These are phyloP conservation scores for Metschnikowia corniflorae DNA, from an alignment of 805 yeast genomes.

Conservation along the genomic window DNA sequence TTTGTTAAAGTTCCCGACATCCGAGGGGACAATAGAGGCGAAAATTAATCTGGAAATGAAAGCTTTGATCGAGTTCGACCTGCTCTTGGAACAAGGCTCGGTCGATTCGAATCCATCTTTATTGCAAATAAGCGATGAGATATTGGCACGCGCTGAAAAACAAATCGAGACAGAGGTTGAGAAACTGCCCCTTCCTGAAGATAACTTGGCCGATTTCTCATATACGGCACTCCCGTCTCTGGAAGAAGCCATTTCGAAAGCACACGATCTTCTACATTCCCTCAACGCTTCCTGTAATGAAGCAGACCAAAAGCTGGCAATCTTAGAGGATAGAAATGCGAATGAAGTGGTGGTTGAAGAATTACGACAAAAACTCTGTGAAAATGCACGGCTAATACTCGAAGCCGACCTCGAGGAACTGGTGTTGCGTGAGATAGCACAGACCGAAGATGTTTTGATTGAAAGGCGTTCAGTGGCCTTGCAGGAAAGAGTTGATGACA, in stretches of 20 bases:
- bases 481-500: conserved; percentile 24
- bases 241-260: conserved; percentile 17
- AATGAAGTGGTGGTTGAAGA: neutral
- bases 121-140: conserved; percentile 32
- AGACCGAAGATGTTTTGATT: conserved; percentile 21
- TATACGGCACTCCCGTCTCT: conserved; percentile 13
- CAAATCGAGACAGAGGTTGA: conserved; percentile 18
- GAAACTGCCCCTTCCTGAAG: neutral
- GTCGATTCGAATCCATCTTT: conserved; percentile 3
- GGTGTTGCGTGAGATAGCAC: conserved; percentile 6
- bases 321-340: conserved; percentile 1
- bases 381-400: conserved; percentile 4
- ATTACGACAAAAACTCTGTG: neutral
- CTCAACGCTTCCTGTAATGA: conserved; percentile 11
- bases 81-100: conserved; percentile 15
- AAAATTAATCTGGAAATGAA: conserved; percentile 30
- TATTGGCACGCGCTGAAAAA: conserved; percentile 16
- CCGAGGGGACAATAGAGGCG: conserved; percentile 7
- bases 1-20: conserved; percentile 12
- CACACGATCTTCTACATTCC: conserved; percentile 19
- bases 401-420: conserved; percentile 18
- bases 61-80: conserved; percentile 42
- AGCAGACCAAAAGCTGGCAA: conserved; percentile 5
- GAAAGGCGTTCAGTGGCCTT: conserved; percentile 20
- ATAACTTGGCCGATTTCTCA: neutral